A percentile compares a stretch with the other conserved stretches of the same genome.
Conservation (phyloP, 2,329 filamentous ascomycete genomes). For the Sclerotinia nivalis region DNA sequence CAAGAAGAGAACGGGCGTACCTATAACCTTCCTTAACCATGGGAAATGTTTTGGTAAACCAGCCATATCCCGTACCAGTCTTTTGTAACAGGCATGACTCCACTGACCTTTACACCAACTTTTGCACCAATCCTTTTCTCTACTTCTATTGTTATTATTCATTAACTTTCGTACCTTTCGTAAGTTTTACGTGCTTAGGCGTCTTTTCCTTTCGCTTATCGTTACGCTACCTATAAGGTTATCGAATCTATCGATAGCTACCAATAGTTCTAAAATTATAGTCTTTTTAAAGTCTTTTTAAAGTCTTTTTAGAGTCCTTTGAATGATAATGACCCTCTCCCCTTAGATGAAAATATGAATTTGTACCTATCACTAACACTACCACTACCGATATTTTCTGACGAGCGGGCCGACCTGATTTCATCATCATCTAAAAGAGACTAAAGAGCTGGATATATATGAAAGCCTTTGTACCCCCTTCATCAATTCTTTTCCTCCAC, state of each 20-base stretch:
- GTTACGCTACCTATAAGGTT: slow-evolving; percentile 6
- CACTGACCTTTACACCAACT: not conserved
- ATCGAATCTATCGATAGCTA: not conserved
- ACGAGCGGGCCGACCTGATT: not conserved
- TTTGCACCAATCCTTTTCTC: not conserved
- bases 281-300: not conserved
- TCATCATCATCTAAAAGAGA: not conserved
- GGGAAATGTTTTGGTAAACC: not conserved
- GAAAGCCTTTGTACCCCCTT: slow-evolving; percentile 2
- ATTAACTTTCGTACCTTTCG: not conserved
- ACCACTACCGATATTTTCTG: not conserved
- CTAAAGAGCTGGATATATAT: not conserved
- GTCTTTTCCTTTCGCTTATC: slow-evolving; percentile 12
- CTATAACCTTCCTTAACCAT: not conserved
- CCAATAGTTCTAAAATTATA: not conserved
- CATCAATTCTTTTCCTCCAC: not conserved
- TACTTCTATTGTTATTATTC: not conserved
- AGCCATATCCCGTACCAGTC: not conserved
- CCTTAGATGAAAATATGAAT: no score
- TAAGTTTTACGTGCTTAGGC: not conserved
- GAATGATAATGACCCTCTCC: no score
- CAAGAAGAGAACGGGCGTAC: not conserved
- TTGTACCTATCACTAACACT: no score
- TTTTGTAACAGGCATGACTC: not conserved
- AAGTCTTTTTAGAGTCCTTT: no score